These are phyloP conservation scores for Lactarius hengduanensis DNA, from an alignment of 768 basidiomycete genomes.

Conservation along the genomic window DNA sequence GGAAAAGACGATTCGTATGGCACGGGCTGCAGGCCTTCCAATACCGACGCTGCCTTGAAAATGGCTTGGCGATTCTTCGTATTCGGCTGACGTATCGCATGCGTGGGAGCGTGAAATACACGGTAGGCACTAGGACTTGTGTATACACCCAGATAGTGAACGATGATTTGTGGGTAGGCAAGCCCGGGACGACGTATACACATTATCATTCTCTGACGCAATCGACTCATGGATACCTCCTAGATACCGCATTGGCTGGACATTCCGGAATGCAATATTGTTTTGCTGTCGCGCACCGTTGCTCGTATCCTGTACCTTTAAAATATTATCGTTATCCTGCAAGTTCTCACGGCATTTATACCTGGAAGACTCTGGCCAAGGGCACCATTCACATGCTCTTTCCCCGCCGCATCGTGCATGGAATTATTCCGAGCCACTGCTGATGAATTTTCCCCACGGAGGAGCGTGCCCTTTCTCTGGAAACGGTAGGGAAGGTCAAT, in stretches of 20 bases:
- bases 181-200: not conserved
- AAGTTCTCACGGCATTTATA: not conserved
- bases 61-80: not conserved
- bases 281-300: not conserved
- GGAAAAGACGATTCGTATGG: constrained; percentile 23
- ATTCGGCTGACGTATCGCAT: not conserved
- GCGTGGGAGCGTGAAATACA: not conserved
- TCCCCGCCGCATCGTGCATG: constrained; percentile 8
- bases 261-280: not conserved
- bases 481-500: too few relatives aligned
- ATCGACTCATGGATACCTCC: not conserved
- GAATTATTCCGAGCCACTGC: constrained; percentile 49
- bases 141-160: not conserved
- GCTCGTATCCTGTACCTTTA: not conserved
- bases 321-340: not conserved
- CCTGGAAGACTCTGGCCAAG: not conserved
- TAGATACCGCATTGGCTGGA: not conserved
- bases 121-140: not conserved
- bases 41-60: constrained; percentile 14
- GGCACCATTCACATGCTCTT: constrained; percentile 49
- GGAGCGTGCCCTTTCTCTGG: constrained; percentile 59
- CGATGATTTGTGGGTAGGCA: not conserved
- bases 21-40: constrained; percentile 22
- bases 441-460: constrained; percentile 94
- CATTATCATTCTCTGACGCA: not conserved